phyloP scores from a whole-genome alignment of 805 yeast genomes.

The Wickerhamomyces chambardii region DNA sequence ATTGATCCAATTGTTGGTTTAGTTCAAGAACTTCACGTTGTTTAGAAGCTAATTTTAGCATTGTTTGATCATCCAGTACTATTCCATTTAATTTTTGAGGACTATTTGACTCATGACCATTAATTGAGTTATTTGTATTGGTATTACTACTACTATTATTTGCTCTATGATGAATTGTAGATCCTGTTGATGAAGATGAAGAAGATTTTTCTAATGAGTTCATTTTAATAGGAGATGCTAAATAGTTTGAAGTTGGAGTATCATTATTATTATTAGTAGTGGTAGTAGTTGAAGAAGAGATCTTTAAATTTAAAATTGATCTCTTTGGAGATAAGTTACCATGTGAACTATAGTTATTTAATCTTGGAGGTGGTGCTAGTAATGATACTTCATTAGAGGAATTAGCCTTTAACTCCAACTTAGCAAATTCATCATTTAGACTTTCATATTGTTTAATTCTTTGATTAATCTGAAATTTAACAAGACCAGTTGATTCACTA shows the following conservation, averaged over 20 bases:
- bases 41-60: slow-evolving; percentile 37
- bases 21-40: slow-evolving; percentile 44
- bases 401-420: slow-evolving; percentile 1
- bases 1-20: slow-evolving; percentile 26
- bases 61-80: slow-evolving; percentile 11
- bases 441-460: background rate
- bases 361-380: background rate
- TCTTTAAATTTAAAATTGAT: background rate
- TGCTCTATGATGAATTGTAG: too few relatives aligned
- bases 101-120: too few relatives aligned
- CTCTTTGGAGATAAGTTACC: background rate
- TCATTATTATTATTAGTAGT: background rate
- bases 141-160: too few relatives aligned
- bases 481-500: slow-evolving; percentile 43
- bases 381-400: background rate
- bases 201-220: too few relatives aligned
- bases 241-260: too few relatives aligned
- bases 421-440: slow-evolving; percentile 1
- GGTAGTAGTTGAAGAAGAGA: too few relatives aligned
- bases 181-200: too few relatives aligned
- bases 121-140: too few relatives aligned
- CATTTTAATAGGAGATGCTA: too few relatives aligned
- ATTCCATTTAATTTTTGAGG: background rate
- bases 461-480: slow-evolving; percentile 24
- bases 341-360: background rate